Conservation (phyloP, 257 asterid genomes). For the Vinca minor region DNA sequence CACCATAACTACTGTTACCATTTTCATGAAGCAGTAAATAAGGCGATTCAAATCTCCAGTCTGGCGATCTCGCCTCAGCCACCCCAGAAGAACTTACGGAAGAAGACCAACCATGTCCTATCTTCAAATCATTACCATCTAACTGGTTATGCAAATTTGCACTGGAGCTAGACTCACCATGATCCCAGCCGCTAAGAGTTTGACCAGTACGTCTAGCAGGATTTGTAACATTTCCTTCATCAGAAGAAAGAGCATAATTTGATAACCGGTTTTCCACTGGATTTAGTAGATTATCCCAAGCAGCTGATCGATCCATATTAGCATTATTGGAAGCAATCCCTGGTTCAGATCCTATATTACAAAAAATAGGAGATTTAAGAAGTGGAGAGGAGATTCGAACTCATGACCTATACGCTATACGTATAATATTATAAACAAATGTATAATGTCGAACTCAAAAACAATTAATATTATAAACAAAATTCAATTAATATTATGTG, state of each 20-base stretch:
- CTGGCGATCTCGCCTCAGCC: conserved; percentile 33
- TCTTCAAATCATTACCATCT: conserved; percentile 23
- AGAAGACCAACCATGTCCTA: conserved; percentile 50
- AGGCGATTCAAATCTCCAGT: conserved; percentile 46
- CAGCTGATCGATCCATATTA: conserved; percentile 37
- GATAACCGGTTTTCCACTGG: conserved; percentile 57
- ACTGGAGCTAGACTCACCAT: conserved; percentile 70
- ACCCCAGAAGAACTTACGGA: conserved; percentile 29
- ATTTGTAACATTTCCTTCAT: conserved; percentile 27
- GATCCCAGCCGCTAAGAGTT: conserved; percentile 48
- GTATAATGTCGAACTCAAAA: too few relatives aligned
- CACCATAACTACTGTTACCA: conserved; percentile 21
- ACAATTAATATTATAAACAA: too few relatives aligned
- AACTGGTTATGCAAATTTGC: conserved; percentile 33
- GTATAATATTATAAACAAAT: too few relatives aligned
- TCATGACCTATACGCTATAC: too few relatives aligned
- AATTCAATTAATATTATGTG: too few relatives aligned
- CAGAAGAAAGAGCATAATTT: conserved; percentile 34
- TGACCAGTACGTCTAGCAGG: conserved; percentile 24
- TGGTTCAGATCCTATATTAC: conserved; percentile 51
- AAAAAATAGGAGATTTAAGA: conserved; percentile 2
- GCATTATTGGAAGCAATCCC: conserved; percentile 44
- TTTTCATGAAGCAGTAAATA: conserved; percentile 16
- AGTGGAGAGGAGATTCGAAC: too few relatives aligned
- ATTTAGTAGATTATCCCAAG: conserved; percentile 42